Evolutionary conservation across 1,284 basidiomycete species (phyloP).

Genomic region (Naganishia sp.): DNA sequence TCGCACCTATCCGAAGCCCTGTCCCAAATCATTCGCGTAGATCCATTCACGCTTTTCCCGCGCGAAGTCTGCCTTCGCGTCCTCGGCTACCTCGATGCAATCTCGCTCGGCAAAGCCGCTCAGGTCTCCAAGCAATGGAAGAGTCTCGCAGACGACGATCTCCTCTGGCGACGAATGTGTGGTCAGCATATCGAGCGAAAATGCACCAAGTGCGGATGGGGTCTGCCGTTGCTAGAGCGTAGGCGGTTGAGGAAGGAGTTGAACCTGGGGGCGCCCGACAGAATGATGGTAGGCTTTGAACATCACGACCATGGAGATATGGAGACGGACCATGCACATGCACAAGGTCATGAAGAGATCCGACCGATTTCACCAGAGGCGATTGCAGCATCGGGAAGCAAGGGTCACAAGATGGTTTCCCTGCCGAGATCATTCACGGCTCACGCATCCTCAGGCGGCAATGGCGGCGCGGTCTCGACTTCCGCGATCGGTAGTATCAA

Average conservation of each 20-base stretch:
- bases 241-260: constrained; percentile 52
- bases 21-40: constrained; percentile 86
- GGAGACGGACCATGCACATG: constrained; percentile 37
- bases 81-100: constrained; percentile 90
- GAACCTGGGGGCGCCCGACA: constrained; percentile 47
- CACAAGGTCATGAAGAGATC: constrained; percentile 33
- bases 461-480: not conserved
- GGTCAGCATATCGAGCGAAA: constrained; percentile 98
- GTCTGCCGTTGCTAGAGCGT: constrained; percentile 80
- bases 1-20: constrained; percentile 93
- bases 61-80: constrained; percentile 85
- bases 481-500: not conserved
- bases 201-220: constrained; percentile 97
- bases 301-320: constrained; percentile 39
- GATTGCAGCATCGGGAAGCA: not conserved
- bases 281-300: constrained; percentile 43
- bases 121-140: constrained; percentile 90
- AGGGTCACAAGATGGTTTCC: constrained; percentile 21
- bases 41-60: constrained; percentile 89
- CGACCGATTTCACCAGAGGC: constrained; percentile 19
- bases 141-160: constrained; percentile 88
- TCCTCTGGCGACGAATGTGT: constrained; percentile 95
- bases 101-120: constrained; percentile 89
- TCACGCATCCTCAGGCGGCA: not conserved
- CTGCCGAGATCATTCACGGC: constrained; percentile 17